Conservation (phyloP, 306 rosid genomes). For the Lablab purpureus region DNA sequence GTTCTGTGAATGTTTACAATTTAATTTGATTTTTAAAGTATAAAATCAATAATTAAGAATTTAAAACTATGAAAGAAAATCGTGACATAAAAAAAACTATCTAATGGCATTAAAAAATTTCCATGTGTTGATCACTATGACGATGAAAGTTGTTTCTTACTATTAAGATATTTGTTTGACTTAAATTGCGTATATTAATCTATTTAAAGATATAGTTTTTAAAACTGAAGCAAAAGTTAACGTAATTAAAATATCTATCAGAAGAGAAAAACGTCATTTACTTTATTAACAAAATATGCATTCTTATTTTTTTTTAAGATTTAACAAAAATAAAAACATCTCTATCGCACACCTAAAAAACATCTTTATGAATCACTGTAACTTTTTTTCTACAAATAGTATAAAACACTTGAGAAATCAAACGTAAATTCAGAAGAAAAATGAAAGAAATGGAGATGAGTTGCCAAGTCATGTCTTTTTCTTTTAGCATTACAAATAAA, state of each 20-base stretch:
- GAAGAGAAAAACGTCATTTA: not conserved
- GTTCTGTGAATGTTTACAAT: too few relatives aligned
- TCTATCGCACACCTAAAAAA: not conserved
- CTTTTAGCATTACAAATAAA: conserved; percentile 21
- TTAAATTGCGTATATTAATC: too few relatives aligned
- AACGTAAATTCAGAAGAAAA: not conserved
- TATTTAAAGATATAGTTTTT: too few relatives aligned
- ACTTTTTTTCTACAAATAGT: not conserved
- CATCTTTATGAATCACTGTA: not conserved
- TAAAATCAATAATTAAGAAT: too few relatives aligned
- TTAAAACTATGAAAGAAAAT: too few relatives aligned
- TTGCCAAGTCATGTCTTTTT: conserved; percentile 15
- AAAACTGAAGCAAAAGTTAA: not conserved
- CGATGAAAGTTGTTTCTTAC: too few relatives aligned
- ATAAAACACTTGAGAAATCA: not conserved
- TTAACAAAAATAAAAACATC: not conserved
- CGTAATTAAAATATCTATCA: not conserved
- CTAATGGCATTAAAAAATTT: too few relatives aligned
- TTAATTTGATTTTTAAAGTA: too few relatives aligned
- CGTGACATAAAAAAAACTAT: too few relatives aligned
- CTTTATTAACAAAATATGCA: not conserved
- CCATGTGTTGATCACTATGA: too few relatives aligned
- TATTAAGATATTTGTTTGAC: too few relatives aligned
- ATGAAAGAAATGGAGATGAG: conserved; percentile 1
- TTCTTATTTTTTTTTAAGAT: not conserved